Conservation (phyloP, 2,329 filamentous ascomycete species). For the Aspergillus floridensis region DNA sequence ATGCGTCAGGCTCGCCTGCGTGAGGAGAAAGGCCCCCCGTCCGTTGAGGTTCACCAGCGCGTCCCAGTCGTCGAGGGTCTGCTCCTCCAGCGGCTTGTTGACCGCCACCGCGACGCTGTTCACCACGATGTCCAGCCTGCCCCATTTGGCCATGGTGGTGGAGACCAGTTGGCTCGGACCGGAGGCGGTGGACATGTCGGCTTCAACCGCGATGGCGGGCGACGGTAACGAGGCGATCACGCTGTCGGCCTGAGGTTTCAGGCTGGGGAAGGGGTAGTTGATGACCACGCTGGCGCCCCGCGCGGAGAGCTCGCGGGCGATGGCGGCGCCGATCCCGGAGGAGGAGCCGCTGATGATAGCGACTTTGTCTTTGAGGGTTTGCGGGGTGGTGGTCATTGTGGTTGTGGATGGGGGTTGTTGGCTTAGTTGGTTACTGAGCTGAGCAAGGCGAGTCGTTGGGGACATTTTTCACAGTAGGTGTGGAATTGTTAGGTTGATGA, state of each 20-base stretch:
- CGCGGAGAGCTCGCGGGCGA: conserved; percentile 40
- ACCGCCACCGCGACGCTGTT: conserved; percentile 35
- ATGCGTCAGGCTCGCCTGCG: conserved; percentile 36
- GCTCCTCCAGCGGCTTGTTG: conserved; percentile 38
- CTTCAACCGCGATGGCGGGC: conserved; percentile 40
- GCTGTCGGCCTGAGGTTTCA: conserved; percentile 27
- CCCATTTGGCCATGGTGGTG: conserved; percentile 35
- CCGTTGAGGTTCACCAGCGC: conserved; percentile 22
- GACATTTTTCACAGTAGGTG: background rate
- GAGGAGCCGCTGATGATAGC: conserved; percentile 27
- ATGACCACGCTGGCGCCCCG: conserved; percentile 50
- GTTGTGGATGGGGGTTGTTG: background rate
- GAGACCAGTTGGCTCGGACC: conserved; percentile 40
- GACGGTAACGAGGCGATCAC: conserved; percentile 30
- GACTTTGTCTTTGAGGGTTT: conserved; percentile 16
- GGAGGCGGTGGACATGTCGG: conserved; percentile 41
- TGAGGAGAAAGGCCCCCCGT: conserved; percentile 22
- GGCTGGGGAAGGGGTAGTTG: conserved; percentile 46
- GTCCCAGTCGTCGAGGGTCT: conserved; percentile 25
- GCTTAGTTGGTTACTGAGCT: background rate
- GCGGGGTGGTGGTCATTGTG: background rate
- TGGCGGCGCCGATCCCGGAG: conserved; percentile 25
- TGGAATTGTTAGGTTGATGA: too few relatives aligned
- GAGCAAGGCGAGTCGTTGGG: background rate
- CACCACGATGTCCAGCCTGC: conserved; percentile 39